Conservation (phyloP, 1,284 basidiomycete genomes). For the Ganoderma meredithae region DNA sequence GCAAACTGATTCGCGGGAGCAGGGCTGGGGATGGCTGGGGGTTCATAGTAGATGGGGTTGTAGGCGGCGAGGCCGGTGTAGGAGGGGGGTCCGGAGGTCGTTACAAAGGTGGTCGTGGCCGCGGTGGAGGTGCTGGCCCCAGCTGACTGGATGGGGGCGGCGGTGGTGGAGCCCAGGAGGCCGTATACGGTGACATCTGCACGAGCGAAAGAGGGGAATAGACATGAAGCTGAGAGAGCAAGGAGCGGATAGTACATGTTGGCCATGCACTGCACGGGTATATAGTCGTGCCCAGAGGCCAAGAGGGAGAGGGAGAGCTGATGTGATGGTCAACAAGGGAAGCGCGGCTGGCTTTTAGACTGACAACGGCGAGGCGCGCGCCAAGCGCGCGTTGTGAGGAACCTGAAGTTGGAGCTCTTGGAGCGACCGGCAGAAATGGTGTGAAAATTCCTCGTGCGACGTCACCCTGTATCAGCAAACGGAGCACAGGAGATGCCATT, state of each 20-base stretch:
- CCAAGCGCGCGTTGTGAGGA: neutral
- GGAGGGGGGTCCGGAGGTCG: conserved; percentile 19
- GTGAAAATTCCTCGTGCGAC: neutral
- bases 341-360: neutral
- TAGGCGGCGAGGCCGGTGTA: conserved; percentile 36
- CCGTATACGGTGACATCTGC: conserved; percentile 31
- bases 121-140: conserved; percentile 11
- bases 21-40: conserved; percentile 36
- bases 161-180: conserved; percentile 29
- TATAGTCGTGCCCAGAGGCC: conserved; percentile 11
- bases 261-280: conserved; percentile 22
- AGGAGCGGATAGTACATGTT: conserved; percentile 28
- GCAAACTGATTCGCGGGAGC: conserved; percentile 36
- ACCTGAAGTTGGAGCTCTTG: neutral
- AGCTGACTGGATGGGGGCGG: conserved; percentile 16
- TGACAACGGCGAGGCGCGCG: neutral
- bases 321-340: conserved; percentile 3
- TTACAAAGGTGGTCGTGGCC: conserved; percentile 26
- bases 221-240: conserved; percentile 24
- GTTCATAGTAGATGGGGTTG: conserved; percentile 30
- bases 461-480: neutral
- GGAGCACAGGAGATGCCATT: too few species aligned
- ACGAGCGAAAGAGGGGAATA: conserved; percentile 18
- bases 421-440: neutral
- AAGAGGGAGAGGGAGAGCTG: conserved; percentile 9